Evolutionary conservation across 306 rosid genomes (phyloP).

Genomic region (Dalbergia oliveri): DNA sequence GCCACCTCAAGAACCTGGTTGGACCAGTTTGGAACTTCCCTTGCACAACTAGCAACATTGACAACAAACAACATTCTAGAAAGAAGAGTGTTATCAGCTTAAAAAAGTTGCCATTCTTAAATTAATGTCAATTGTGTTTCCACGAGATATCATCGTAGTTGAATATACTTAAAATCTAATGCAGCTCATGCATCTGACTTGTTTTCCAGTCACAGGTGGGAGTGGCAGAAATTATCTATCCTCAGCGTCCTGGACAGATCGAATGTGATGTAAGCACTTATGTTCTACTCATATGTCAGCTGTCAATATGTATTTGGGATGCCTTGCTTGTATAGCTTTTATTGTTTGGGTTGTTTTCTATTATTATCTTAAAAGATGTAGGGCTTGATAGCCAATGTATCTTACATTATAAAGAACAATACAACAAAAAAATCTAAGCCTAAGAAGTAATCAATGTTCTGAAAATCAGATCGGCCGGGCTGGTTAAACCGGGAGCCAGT

Average conservation of each 20-base stretch:
- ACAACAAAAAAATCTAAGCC: not conserved
- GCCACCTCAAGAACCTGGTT: constrained; percentile 8
- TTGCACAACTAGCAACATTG: constrained; percentile 19
- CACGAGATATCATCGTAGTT: constrained; percentile 38
- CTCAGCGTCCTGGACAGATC: constrained; percentile 90
- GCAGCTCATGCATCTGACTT: constrained; percentile 38
- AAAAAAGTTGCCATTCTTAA: constrained; percentile 27
- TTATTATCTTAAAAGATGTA: constrained; percentile 6
- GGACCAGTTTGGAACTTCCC: constrained; percentile 24
- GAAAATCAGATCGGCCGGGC: no score
- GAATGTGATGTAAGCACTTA: constrained; percentile 83
- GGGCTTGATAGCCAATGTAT: not conserved
- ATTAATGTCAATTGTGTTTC: constrained; percentile 19
- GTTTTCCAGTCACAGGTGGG: constrained; percentile 70
- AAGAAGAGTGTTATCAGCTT: constrained; percentile 11
- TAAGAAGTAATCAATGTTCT: no score
- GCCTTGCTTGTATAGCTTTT: constrained; percentile 34
- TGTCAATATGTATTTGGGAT: constrained; percentile 5
- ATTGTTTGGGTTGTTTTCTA: not conserved
- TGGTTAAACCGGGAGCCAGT: no score
- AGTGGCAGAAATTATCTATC: constrained; percentile 64
- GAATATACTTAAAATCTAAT: constrained; percentile 40
- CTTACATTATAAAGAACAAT: not conserved
- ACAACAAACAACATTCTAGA: not conserved
- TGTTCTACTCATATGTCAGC: constrained; percentile 30